phyloP scores from a whole-genome alignment of 352 stramenopile genomes.

The Phytophthora ohioensis region DNA sequence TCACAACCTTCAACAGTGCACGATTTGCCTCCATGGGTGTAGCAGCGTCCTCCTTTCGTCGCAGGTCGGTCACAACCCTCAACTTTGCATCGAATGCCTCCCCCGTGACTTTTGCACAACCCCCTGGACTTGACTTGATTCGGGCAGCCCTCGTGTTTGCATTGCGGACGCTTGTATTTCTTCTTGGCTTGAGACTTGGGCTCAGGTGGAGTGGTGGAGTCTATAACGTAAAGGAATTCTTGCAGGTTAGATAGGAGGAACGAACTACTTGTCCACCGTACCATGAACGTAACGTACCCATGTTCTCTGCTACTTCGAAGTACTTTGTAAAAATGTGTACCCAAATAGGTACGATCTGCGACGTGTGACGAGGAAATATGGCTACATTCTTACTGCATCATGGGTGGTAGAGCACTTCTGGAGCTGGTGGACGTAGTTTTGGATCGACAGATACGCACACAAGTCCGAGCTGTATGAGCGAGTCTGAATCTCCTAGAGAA shows the following conservation, averaged over 20 bases:
- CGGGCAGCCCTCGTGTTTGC: slow-evolving; percentile 29
- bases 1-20: slow-evolving; percentile 33
- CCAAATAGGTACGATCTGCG: slow-evolving; percentile 22
- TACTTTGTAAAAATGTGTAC: background rate
- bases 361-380: slow-evolving; percentile 10
- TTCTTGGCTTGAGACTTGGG: slow-evolving; percentile 11
- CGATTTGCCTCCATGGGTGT: slow-evolving; percentile 30
- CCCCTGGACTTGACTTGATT: slow-evolving; percentile 40
- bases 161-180: slow-evolving; percentile 22
- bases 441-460: slow-evolving; percentile 24
- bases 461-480: slow-evolving; percentile 21
- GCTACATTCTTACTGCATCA: slow-evolving; percentile 16
- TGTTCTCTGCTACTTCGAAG: background rate
- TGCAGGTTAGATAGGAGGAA: background rate
- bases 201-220: background rate
- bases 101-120: slow-evolving; percentile 37
- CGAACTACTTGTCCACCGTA: background rate
- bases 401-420: slow-evolving; percentile 28
- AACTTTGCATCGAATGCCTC: slow-evolving; percentile 34
- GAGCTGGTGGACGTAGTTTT: slow-evolving; percentile 22
- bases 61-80: slow-evolving; percentile 28
- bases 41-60: slow-evolving; percentile 31
- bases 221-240: background rate
- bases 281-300: background rate
- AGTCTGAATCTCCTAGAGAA: slow-evolving; percentile 8